phyloP scores from a whole-genome alignment of 331 rosid species.

The Erythrophleum ivorense region DNA sequence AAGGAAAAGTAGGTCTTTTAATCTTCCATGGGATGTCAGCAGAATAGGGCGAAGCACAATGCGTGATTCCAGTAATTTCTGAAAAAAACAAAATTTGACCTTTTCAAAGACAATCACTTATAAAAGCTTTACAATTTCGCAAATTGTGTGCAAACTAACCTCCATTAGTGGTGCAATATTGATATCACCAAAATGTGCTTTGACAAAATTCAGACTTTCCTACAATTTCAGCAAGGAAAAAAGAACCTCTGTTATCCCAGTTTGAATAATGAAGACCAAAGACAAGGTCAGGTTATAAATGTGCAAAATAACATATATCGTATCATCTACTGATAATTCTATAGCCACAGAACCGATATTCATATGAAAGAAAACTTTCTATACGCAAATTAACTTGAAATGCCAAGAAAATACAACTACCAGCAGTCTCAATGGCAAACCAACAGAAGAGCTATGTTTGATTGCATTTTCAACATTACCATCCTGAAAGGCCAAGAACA shows the following conservation, averaged over 20 bases:
- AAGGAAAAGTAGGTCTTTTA: slow-evolving; percentile 48
- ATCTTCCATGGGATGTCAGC: slow-evolving; percentile 33
- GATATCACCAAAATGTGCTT: slow-evolving; percentile 44
- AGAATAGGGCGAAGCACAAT: slow-evolving; percentile 39
- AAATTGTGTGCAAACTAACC: slow-evolving; percentile 23
- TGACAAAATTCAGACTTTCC: slow-evolving; percentile 46
- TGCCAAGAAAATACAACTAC: slow-evolving; percentile 32
- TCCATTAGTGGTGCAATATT: slow-evolving; percentile 39
- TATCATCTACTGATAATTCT: not conserved
- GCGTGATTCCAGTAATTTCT: slow-evolving; percentile 47
- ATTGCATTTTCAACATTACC: slow-evolving; percentile 28
- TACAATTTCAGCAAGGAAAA: slow-evolving; percentile 25
- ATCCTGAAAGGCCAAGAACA: slow-evolving; percentile 29
- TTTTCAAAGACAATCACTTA: slow-evolving; percentile 6
- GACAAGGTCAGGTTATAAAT: not conserved
- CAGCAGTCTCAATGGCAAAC: slow-evolving; percentile 45
- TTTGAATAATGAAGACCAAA: slow-evolving; percentile 1
- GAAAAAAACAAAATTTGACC: slow-evolving; percentile 12
- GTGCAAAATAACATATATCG: not conserved
- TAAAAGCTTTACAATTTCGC: not conserved
- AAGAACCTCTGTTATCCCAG: not conserved
- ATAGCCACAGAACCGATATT: not conserved
- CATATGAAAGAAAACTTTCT: not conserved
- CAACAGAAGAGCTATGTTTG: slow-evolving; percentile 27
- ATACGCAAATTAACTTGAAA: slow-evolving; percentile 4